Evolutionary conservation across 352 stramenopile genomes (phyloP), one percentile per base, ranked within the genome.

Genomic region (Phytophthora crassamura): DNA sequence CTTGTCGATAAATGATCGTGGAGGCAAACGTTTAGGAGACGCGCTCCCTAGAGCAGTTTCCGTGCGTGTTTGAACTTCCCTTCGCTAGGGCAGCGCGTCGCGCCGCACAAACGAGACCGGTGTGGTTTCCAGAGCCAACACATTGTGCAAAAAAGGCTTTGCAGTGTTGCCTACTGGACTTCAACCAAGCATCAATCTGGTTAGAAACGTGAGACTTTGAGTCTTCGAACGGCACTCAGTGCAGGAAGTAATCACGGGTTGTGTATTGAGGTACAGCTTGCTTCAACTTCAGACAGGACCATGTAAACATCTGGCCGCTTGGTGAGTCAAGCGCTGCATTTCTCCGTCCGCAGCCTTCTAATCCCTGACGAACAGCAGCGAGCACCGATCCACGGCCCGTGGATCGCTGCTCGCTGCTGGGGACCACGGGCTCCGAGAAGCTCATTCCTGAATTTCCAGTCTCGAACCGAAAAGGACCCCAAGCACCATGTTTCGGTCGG

Each of bases 361-460:
- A 18, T 28, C 22, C 22, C 22, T 25, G 22, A 25, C 22, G 22
- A 25, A 25, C 22, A 25, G 22, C 22, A 25, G 22, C 39, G 39
- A 12, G 40, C 5, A 47, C 10, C 30, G 20, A 11, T 42, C n/a
- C n/a, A n/a, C n/a, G n/a, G n/a, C n/a, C n/a, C n/a, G n/a, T n/a
- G n/a, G n/a, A n/a, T n/a, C n/a, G n/a, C n/a, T n/a, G n/a, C n/a
- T n/a, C n/a, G n/a, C n/a, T n/a, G n/a, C n/a, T n/a, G n/a, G n/a
- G n/a, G n/a, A n/a, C n/a, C 41, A 38, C 15, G 39, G 48, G 16
- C 51, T 38, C n/a, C 16, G 39, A 10, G 34, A n/a, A 59, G 47
- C 47, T 52, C 56, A 71, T 62, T 71, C 54, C 0, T 15, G 40
- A 61, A 52, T 70, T 67, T 41, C 18, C 35, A 35, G 33, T 41